Percentiles rank a stretch among this genome's conserved stretches.
These are phyloP conservation scores for Pholiota microspora DNA, from an alignment of 768 basidiomycete genomes.

Conservation along the genomic window DNA sequence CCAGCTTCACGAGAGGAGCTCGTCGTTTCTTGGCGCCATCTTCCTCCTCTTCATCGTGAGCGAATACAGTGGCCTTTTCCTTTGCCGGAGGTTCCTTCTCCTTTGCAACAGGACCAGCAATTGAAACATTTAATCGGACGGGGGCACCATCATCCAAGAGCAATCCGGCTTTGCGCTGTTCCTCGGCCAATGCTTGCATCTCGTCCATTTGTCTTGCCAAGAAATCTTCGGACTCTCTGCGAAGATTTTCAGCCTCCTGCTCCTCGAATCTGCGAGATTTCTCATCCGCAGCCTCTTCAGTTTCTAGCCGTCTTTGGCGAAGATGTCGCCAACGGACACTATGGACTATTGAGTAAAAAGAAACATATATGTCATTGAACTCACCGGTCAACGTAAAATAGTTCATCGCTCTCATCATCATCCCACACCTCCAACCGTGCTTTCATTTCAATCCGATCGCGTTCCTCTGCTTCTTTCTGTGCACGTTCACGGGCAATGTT, in stretches of 20 bases:
- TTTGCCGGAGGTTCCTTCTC: conserved; percentile 44
- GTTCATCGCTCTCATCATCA: conserved; percentile 89
- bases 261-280: conserved; percentile 82
- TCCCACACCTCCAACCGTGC: conserved; percentile 86
- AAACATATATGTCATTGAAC: conserved; percentile 20
- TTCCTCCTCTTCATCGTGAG: conserved; percentile 84
- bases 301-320: conserved; percentile 64
- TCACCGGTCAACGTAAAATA: conserved; percentile 90
- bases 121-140: conserved; percentile 79
- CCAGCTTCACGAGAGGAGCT: conserved; percentile 84
- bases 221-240: conserved; percentile 91
- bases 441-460: conserved; percentile 77
- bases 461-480: conserved; percentile 74
- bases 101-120: conserved; percentile 46
- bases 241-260: conserved; percentile 82
- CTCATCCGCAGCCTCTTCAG: conserved; percentile 83
- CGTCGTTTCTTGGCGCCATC: conserved; percentile 82
- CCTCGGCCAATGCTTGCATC: conserved; percentile 87
- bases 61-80: conserved; percentile 65
- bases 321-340: conserved; percentile 83
- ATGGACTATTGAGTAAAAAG: not conserved
- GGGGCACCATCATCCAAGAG: conserved; percentile 90
- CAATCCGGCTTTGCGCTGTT: conserved; percentile 89
- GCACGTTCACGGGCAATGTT: conserved; percentile 70
- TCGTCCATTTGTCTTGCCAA: conserved; percentile 94